Base-by-base conservation (phyloP, 23 red algal genomes). In the Gracilaria vermiculophylla region DNA sequence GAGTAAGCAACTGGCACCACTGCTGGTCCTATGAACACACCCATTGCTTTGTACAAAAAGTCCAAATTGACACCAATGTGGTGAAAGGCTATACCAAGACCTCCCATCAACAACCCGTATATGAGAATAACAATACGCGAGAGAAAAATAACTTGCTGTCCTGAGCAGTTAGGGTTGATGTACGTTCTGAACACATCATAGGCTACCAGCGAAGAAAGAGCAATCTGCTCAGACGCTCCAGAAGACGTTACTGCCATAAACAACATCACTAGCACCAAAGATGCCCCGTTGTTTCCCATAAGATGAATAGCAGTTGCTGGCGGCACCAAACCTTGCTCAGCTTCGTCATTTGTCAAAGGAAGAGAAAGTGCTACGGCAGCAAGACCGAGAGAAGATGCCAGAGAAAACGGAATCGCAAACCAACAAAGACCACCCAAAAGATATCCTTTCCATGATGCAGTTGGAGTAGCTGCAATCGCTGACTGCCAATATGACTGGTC, bases 361-460 rank as follows among this genome's bases (percentile, higher is more conserved):
- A 96, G 86, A 13, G 88, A 89, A 25, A 50, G 77, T 15, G 94
- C 94, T 0, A 92, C 83, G 27, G 77, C 80, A 1, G 88, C 83
- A 0, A 96, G 83, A 24, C 94, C 94, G 17, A 85, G 87, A 5
- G 94, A 81, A 2, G 94, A 88, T 4, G 94, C 88, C 53, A 96
- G 57, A n/a, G 83, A 77, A 83, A 90, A 96, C 28, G 94, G 94
- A 41, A 92, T 96, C 12, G 94, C 81, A 92, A 96, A 92, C 94
- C 94, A 96, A 47, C 86, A 92, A 20, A 96, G 77, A 27, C 86
- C 94, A 6, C 87, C 94, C 10, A 96, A 81, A 29, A 96, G 50
- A 50, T 88, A 92, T 19, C 94, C 94, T 70, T 77, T 92, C 86
- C 87, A 96, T 21, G 88, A 87, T 12, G 88, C 78, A 35, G 88